These are phyloP conservation scores for Ustilago bromivora DNA, from an alignment of 1,284 basidiomycete genomes.

Conservation along the genomic window DNA sequence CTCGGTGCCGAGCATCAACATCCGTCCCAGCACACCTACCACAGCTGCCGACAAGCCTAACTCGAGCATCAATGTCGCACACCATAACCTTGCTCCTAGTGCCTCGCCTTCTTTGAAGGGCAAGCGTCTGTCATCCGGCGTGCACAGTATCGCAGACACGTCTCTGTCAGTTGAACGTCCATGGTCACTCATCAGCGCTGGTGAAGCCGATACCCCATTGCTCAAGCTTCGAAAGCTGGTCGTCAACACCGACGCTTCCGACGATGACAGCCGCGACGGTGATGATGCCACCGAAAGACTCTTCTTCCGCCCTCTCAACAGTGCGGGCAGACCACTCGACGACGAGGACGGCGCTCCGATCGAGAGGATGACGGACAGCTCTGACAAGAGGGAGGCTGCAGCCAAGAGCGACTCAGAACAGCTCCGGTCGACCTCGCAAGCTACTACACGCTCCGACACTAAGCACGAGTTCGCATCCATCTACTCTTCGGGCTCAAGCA, in stretches of 20 bases:
- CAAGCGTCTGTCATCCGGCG: conserved; percentile 17
- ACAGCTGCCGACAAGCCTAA: conserved; percentile 2
- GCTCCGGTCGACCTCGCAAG: conserved; percentile 24
- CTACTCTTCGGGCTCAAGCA: conserved; percentile 27
- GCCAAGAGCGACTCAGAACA: conserved; percentile 15
- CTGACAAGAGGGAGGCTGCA: neutral
- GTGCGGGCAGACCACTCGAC: neutral
- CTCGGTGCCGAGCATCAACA: conserved; percentile 25
- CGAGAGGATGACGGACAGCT: neutral
- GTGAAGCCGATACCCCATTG: conserved; percentile 48
- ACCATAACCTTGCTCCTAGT: conserved; percentile 16
- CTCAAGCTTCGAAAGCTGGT: conserved; percentile 48
- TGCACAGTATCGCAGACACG: conserved; percentile 30
- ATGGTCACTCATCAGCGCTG: conserved; percentile 49
- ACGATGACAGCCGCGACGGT: conserved; percentile 27
- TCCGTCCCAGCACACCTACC: conserved; percentile 28
- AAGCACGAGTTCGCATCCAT: conserved; percentile 40
- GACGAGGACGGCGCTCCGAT: no score
- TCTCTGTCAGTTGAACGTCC: conserved; percentile 40
- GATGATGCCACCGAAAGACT: conserved; percentile 22
- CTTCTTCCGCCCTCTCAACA: conserved; percentile 39
- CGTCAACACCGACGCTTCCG: conserved; percentile 40
- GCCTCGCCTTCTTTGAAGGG: conserved; percentile 1
- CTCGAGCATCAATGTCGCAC: neutral
- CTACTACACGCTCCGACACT: conserved; percentile 37